Evolutionary conservation across 768 basidiomycete species (phyloP).

Genomic region (Boletus rubropictus): DNA sequence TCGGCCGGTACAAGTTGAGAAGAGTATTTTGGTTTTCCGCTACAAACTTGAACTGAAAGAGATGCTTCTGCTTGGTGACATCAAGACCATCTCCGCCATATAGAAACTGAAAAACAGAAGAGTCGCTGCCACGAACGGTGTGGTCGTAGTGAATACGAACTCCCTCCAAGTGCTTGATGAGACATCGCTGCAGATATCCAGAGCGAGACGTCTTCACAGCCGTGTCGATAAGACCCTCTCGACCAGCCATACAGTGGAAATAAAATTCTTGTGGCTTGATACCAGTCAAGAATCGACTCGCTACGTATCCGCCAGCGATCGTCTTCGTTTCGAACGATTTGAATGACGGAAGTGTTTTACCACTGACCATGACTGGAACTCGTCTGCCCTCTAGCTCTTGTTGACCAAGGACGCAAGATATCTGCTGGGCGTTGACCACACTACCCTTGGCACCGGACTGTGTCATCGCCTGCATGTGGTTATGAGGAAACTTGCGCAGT

Average conservation of each 20-base stretch:
- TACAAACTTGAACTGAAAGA: constrained; percentile 90
- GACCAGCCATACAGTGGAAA: constrained; percentile 99
- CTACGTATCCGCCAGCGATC: constrained; percentile 96
- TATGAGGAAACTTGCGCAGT: constrained; percentile 90
- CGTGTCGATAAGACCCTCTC: constrained; percentile 98
- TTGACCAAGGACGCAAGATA: constrained; percentile 96
- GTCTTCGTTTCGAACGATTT: constrained; percentile 96
- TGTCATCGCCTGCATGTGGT: constrained; percentile 99
- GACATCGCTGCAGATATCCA: constrained; percentile 94
- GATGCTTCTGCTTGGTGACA: constrained; percentile 94
- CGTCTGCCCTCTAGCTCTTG: constrained; percentile 98
- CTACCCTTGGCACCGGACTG: constrained; percentile 97
- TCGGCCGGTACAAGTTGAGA: constrained; percentile 64
- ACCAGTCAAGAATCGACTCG: constrained; percentile 97
- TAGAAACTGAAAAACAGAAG: constrained; percentile 89
- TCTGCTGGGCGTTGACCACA: constrained; percentile 94
- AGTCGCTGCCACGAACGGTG: constrained; percentile 93
- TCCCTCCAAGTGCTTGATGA: constrained; percentile 98
- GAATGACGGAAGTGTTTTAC: constrained; percentile 97
- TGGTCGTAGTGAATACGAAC: constrained; percentile 96
- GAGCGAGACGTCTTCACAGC: constrained; percentile 99
- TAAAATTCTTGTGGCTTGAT: constrained; percentile 99
- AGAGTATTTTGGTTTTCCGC: constrained; percentile 80
- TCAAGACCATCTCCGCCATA: constrained; percentile 97
- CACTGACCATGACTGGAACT: constrained; percentile 98